Evolutionary conservation across 805 yeast species (phyloP).

Genomic region (Ogataea corticis): DNA sequence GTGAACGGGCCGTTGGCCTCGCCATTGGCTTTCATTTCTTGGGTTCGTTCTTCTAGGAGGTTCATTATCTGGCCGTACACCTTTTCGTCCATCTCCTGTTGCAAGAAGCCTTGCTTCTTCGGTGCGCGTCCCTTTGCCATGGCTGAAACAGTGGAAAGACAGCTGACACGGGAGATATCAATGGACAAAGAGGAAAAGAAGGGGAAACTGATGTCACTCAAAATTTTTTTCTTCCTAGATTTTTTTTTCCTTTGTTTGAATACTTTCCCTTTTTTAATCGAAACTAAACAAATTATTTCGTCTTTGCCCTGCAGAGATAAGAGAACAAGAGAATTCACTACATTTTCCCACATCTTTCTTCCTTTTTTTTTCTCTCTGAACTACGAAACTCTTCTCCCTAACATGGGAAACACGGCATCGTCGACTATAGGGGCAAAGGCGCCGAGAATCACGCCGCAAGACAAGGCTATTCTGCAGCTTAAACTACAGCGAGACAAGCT

Average conservation of each 20-base stretch:
- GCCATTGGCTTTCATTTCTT: slow-evolving; percentile 39
- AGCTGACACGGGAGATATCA: background rate
- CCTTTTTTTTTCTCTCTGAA: background rate
- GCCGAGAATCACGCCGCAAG: slow-evolving; percentile 76
- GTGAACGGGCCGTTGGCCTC: slow-evolving; percentile 37
- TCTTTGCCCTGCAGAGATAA: too few species aligned
- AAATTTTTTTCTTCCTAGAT: background rate
- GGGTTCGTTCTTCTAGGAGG: slow-evolving; percentile 60
- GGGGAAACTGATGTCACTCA: too few species aligned
- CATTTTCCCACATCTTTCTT: background rate
- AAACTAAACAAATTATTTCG: background rate
- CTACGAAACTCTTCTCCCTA: background rate
- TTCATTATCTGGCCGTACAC: slow-evolving; percentile 55
- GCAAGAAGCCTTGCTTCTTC: slow-evolving; percentile 26
- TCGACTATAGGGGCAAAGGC: slow-evolving; percentile 35
- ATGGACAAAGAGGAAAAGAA: background rate
- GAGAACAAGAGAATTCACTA: too few species aligned
- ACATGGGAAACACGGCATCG: slow-evolving; percentile 36
- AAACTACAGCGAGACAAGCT: slow-evolving; percentile 87
- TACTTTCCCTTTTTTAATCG: background rate
- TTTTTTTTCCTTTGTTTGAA: background rate
- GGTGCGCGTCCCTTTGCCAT: slow-evolving; percentile 24
- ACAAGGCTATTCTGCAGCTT: slow-evolving; percentile 80
- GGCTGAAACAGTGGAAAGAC: background rate
- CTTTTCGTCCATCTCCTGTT: slow-evolving; percentile 51